Evolutionary conservation across 2,329 filamentous ascomycete species (phyloP), one percentile per base, ranked within the genome.

Genomic region (Cordyceps sp.): DNA sequence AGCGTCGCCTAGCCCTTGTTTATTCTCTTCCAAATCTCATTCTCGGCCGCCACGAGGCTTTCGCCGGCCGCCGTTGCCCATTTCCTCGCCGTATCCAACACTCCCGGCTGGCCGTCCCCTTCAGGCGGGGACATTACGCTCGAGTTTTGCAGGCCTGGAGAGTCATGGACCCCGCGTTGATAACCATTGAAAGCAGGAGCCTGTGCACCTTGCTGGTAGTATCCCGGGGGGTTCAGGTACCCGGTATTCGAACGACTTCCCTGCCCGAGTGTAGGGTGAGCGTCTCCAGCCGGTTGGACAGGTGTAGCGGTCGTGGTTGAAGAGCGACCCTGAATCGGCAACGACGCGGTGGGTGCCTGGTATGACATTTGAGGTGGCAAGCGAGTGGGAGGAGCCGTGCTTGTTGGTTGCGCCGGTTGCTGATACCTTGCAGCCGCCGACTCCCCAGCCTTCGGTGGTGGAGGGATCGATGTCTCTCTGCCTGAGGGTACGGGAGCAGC

Each of bases 11-110:
- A 65, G 30, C 66, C 57, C 52, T 69, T 72, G 52, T 71, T 75
- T 45, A 76, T 69, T 45, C 61, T 64, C 51, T 63, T 66, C 72
- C 72, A 77, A 17, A 77, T 62, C 49, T 74, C 69, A 31, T 55
- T 57, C 55, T 77, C 72, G 12, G 68, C 69, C 12, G 62, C 66
- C 8, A 62, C 65, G 19, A 77, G 50, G 46, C 62, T 69, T 37
- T 64, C 63, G 31, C 71, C 70, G 6, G 70, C 71, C 22, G 60
- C 61, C 36, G 60, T 54, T 29, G 65, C 68, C 58, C 66, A 63
- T 48, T 68, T 72, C 57, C 66, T 71, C 10, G 69, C 69, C 29
- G 62, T 52, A 34, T 58, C 59, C 66, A 67, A 72, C 6, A 72
- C 52, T n/a, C 63, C 59, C 4, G 58, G 56, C 14, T 59, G 59